phyloP scores from a whole-genome alignment of 306 rosid genomes.

The Coriaria nepalensis region DNA sequence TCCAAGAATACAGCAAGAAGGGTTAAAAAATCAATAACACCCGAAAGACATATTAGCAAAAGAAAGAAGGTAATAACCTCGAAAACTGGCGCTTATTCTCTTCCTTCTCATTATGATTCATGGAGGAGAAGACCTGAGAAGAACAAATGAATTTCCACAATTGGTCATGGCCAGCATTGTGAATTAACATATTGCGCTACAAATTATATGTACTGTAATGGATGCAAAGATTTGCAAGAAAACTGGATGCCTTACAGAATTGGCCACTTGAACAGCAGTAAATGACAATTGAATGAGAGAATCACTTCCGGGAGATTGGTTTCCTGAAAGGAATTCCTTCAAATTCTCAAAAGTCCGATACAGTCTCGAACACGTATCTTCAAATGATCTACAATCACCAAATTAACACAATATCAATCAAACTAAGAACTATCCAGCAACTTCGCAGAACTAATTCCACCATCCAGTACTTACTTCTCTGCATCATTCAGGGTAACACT shows the following conservation, averaged over 20 bases:
- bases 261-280: conserved; percentile 32
- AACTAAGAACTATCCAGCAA: conserved; percentile 1
- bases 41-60: conserved; percentile 5
- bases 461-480: conserved; percentile 51
- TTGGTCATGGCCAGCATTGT: background rate
- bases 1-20: conserved; percentile 13
- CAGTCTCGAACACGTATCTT: conserved; percentile 41
- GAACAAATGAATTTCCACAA: conserved; percentile 10
- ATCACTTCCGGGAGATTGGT: conserved; percentile 29
- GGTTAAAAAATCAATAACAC: conserved; percentile 15
- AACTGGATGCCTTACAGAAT: conserved; percentile 43
- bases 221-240: background rate
- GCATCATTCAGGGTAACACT: conserved; percentile 39
- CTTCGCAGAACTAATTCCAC: conserved; percentile 1
- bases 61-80: conserved; percentile 30
- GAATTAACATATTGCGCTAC: background rate
- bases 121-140: conserved; percentile 51
- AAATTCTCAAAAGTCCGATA: conserved; percentile 30
- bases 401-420: conserved; percentile 13
- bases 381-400: conserved; percentile 58
- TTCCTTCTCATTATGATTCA: conserved; percentile 36
- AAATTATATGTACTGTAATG: background rate
- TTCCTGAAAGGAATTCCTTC: conserved; percentile 23
- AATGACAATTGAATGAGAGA: conserved; percentile 30
- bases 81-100: conserved; percentile 27